Conservation (phyloP, 129 eudicot species). For the Centrapalus pauciflorus region DNA sequence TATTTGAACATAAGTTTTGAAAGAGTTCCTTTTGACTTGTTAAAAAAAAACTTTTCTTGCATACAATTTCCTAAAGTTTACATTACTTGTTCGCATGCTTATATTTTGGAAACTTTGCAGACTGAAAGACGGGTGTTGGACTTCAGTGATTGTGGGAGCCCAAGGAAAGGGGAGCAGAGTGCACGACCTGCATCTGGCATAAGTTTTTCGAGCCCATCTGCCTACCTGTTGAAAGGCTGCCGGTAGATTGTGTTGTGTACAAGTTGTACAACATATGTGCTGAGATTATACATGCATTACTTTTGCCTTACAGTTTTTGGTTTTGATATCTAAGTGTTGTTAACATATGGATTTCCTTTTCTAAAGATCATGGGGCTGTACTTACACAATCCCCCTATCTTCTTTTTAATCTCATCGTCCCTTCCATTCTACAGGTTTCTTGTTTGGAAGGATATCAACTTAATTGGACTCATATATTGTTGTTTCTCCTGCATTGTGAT, state of each 20-base stretch:
- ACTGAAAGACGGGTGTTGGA: constrained; percentile 67
- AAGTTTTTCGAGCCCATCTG: constrained; percentile 54
- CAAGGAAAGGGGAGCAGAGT: constrained; percentile 39
- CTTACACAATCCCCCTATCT: no score
- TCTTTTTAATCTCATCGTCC: no score
- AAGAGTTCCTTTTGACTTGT: no score
- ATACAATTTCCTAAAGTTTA: neutral
- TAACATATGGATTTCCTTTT: neutral
- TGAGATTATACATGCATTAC: neutral
- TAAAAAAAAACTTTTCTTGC: no score
- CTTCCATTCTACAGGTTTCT: no score
- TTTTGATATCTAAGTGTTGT: neutral
- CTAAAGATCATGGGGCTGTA: no score
- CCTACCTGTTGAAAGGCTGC: constrained; percentile 69
- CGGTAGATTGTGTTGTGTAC: constrained; percentile 32
- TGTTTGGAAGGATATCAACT: no score
- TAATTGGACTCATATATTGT: no score
- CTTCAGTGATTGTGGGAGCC: constrained; percentile 78
- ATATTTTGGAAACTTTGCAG: constrained; percentile 28
- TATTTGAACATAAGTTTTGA: no score
- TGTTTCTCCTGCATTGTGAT: no score
- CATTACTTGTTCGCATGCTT: neutral
- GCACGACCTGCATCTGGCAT: constrained; percentile 24
- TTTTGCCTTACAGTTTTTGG: neutral
- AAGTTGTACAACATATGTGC: neutral